Conservation (phyloP, 441 rosid genomes). For the Macaranga tanarius region DNA sequence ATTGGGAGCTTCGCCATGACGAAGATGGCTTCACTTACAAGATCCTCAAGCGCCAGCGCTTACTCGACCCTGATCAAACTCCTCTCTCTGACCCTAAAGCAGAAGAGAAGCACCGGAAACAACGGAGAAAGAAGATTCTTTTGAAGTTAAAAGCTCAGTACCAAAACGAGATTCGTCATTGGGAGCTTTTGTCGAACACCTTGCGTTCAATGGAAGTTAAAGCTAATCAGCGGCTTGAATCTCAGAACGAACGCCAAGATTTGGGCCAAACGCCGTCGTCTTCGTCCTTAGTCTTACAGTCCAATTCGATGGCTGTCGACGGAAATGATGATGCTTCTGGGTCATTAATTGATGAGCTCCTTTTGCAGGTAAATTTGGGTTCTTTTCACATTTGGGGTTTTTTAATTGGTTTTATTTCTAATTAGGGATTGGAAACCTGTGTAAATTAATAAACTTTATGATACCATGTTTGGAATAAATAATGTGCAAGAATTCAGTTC, state of each 20-base stretch:
- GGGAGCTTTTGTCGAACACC: slow-evolving; percentile 62
- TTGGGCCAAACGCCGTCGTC: slow-evolving; percentile 29
- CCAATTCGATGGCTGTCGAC: slow-evolving; percentile 16
- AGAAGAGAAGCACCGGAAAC: slow-evolving; percentile 45
- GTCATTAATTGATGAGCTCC: slow-evolving; percentile 51
- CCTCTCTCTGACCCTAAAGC: slow-evolving; percentile 41
- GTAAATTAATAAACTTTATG: no score
- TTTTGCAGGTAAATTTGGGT: slow-evolving; percentile 54
- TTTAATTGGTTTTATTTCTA: no score
- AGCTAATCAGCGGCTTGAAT: slow-evolving; percentile 24
- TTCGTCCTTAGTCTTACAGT: background rate
- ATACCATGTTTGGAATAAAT: no score
- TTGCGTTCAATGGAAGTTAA: slow-evolving; percentile 50
- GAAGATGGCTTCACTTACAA: slow-evolving; percentile 81
- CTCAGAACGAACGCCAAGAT: slow-evolving; percentile 20
- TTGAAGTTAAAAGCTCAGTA: slow-evolving; percentile 53
- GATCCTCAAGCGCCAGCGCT: slow-evolving; percentile 53
- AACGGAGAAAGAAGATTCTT: slow-evolving; percentile 47
- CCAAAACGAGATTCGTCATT: slow-evolving; percentile 51
- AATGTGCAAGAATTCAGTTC: no score
- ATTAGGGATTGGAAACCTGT: no score
- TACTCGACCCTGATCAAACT: slow-evolving; percentile 28
- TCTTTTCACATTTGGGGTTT: background rate
- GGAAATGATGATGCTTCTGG: slow-evolving; percentile 25
- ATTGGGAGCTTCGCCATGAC: slow-evolving; percentile 74